Evolutionary conservation across 208 protist genomes (phyloP), one percentile per base, ranked within the genome.

Genomic region (Pavlovales sp.): DNA sequence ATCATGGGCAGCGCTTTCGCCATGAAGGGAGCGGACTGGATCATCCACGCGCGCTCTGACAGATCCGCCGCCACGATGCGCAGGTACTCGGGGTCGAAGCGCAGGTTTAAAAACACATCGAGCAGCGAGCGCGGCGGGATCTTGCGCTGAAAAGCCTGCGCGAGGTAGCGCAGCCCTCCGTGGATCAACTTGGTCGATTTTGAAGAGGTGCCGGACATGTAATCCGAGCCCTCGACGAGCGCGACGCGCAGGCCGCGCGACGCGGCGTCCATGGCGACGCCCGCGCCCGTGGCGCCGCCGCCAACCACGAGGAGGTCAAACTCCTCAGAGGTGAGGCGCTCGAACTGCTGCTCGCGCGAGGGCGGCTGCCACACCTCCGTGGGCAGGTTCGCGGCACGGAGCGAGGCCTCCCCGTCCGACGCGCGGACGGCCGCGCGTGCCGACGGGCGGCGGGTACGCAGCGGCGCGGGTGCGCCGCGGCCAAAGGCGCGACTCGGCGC

Each of bases 81-180:
- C 8, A 97, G 91, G 89, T 98, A 95, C 84, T 94, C 92, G 34
- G 91, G 90, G 92, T 97, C 91, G 37, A 94, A 88, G 47, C 92
- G 84, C 75, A 92, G 84, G 76, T 88, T 83, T 4, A 20, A 2
- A 67, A 88, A 84, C 36, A 88, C 20, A 4, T 88, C 84, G 94
- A 30, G 94, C 84, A 92, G 95, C 91, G 79, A 96, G 94, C 66
- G 14, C 71, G 42, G 96, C 94, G 28, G 95, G 94, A 90, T 96
- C 96, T 90, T 97, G 91, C 47, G 80, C 79, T 92, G 88, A 57
- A 96, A 88, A 1, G 94, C 94, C 71, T 90, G 79, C 42, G 91
- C 92, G 2, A 99, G 93, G 90, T 99, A 99, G 37, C 97, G 96
- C 75, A 99, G 96, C 66, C 96, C 97, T 80, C 97, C 97, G 90